Evolutionary conservation across 2,329 filamentous ascomycete genomes (phyloP).

Genomic region (Lecanicillium sp.): DNA sequence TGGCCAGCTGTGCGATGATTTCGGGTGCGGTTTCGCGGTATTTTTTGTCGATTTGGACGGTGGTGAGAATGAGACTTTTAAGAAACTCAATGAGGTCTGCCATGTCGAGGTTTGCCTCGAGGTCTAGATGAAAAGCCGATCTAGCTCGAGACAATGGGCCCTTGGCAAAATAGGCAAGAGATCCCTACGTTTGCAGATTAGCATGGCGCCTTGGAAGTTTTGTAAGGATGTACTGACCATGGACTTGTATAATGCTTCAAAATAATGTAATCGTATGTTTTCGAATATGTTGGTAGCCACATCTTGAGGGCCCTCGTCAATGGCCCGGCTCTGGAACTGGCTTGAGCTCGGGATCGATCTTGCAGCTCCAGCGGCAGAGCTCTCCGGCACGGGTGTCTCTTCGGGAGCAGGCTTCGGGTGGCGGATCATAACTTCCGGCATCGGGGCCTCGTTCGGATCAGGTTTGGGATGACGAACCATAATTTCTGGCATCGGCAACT

Average conservation of each 20-base stretch:
- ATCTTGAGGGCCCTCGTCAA: conserved; percentile 27
- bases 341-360: not conserved
- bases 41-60: conserved; percentile 69
- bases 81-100: conserved; percentile 61
- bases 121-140: conserved; percentile 60
- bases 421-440: not conserved
- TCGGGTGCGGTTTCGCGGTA: conserved; percentile 65
- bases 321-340: conserved; percentile 8
- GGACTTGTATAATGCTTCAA: conserved; percentile 56
- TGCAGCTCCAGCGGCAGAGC: not conserved
- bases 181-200: conserved; percentile 47
- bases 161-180: conserved; percentile 78
- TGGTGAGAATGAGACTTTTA: conserved; percentile 61
- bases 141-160: conserved; percentile 71
- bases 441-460: not conserved
- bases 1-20: conserved; percentile 52
- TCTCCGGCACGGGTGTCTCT: not conserved
- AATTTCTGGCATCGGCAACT: not conserved
- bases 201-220: conserved; percentile 24
- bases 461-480: not conserved
- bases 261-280: conserved; percentile 52
- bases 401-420: not conserved
- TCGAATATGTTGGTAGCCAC: conserved; percentile 50
- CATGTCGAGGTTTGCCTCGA: conserved; percentile 54
- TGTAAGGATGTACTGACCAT: conserved; percentile 38